Evolutionary conservation across 2,329 filamentous ascomycete genomes (phyloP).

Genomic region (Pseudogymnoascus sp.): DNA sequence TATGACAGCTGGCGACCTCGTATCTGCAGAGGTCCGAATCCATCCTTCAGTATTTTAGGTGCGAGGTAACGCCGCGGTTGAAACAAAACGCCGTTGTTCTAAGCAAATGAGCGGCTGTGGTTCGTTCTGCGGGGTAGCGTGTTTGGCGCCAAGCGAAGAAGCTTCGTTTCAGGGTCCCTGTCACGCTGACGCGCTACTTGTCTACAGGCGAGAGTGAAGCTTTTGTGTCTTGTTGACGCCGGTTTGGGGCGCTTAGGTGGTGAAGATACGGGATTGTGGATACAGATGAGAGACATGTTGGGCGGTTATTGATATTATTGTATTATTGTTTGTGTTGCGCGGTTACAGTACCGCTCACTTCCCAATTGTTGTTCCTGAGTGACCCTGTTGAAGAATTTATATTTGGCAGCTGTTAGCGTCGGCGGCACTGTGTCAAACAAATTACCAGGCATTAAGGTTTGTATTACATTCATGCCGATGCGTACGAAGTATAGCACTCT

Average conservation of each 20-base stretch:
- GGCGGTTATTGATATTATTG: constrained; percentile 4
- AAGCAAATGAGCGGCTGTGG: neutral
- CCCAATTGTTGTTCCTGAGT: neutral
- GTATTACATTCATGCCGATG: constrained; percentile 5
- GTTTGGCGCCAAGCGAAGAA: neutral
- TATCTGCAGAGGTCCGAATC: constrained; percentile 4
- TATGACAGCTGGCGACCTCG: constrained; percentile 2
- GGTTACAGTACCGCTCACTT: neutral
- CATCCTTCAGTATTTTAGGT: neutral
- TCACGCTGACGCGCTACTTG: neutral
- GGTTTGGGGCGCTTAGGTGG: neutral
- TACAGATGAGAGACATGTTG: neutral
- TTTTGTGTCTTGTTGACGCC: constrained; percentile 1
- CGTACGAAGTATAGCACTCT: neutral
- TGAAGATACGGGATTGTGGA: neutral
- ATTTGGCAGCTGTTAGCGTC: constrained; percentile 7
- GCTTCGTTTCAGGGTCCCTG: constrained; percentile 4
- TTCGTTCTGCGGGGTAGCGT: constrained; percentile 5
- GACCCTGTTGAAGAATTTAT: neutral
- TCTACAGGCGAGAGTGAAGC: neutral
- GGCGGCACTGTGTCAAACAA: constrained; percentile 6
- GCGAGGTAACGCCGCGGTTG: neutral
- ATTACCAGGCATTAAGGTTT: neutral
- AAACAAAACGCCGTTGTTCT: neutral
- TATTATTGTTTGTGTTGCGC: neutral